A percentile compares a stretch with the other conserved stretches of the same genome.
These are phyloP conservation scores for Eutrema heterophyllum DNA, from an alignment of 345 rosid genomes.

Conservation along the genomic window DNA sequence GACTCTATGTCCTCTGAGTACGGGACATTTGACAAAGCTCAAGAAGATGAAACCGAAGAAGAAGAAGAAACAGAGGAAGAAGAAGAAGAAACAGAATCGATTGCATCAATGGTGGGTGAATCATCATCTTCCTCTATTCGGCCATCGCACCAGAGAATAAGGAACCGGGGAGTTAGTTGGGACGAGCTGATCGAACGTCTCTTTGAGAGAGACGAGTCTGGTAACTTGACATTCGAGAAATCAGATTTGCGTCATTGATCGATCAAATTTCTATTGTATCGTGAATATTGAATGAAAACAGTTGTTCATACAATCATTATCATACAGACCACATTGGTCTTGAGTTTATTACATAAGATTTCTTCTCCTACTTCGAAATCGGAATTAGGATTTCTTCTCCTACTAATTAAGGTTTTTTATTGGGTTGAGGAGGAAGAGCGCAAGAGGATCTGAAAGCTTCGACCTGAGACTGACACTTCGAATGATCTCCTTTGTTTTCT, in stretches of 20 bases:
- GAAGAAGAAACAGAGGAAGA: constrained; percentile 24
- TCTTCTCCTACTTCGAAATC: not conserved
- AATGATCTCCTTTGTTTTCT: constrained; percentile 72
- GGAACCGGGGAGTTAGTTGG: constrained; percentile 52
- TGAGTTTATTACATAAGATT: constrained; percentile 21
- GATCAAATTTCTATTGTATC: not conserved
- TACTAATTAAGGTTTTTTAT: constrained; percentile 25
- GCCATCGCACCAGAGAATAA: constrained; percentile 28
- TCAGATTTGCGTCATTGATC: constrained; percentile 28
- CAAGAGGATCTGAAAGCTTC: constrained; percentile 81
- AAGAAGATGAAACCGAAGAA: constrained; percentile 37
- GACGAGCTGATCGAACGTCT: constrained; percentile 66
- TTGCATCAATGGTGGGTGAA: constrained; percentile 20
- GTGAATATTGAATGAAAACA: constrained; percentile 1
- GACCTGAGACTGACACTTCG: constrained; percentile 66
- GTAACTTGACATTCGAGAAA: constrained; percentile 48
- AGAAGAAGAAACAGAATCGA: not conserved
- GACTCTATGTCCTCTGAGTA: constrained; percentile 54
- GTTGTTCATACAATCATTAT: constrained; percentile 7
- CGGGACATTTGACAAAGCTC: constrained; percentile 66
- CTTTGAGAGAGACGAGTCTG: constrained; percentile 63
- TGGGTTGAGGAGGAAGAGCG: constrained; percentile 49
- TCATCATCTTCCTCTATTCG: constrained; percentile 30
- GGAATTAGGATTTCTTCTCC: too few species aligned
- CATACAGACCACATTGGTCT: constrained; percentile 30